Percentiles rank a stretch among this genome's conserved stretches.
These are phyloP conservation scores for Oryza brachyantha DNA, from an alignment of 176 grass and related monocot species.

Conservation along the genomic window DNA sequence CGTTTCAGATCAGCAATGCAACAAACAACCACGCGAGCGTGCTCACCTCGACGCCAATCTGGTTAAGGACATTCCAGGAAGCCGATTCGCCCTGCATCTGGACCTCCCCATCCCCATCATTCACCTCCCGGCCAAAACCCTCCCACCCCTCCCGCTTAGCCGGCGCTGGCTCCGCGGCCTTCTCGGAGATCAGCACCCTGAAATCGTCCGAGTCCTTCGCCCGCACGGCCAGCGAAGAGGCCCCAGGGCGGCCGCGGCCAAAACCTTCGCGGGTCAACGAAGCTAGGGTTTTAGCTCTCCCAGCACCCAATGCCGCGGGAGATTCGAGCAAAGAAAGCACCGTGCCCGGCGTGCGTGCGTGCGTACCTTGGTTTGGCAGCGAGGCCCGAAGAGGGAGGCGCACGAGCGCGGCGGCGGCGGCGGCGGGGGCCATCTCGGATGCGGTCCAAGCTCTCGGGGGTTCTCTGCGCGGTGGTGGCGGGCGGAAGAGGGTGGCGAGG, in stretches of 20 bases:
- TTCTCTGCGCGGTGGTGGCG: background rate
- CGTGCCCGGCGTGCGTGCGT: background rate
- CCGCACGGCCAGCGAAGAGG: constrained; percentile 10
- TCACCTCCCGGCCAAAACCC: constrained; percentile 22
- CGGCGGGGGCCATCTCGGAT: constrained; percentile 33
- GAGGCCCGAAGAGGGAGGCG: constrained; percentile 27
- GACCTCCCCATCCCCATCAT: constrained; percentile 14
- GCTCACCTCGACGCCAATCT: constrained; percentile 46
- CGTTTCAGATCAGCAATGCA: constrained; percentile 17
- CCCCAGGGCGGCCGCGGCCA: constrained; percentile 25
- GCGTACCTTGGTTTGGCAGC: constrained; percentile 26
- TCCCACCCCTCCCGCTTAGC: constrained; percentile 28
- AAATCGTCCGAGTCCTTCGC: constrained; percentile 37
- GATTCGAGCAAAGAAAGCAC: background rate
- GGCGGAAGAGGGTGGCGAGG: background rate
- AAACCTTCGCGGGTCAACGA: constrained; percentile 32
- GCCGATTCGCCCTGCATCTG: constrained; percentile 12
- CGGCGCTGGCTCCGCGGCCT: constrained; percentile 9
- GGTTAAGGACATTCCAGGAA: constrained; percentile 32
- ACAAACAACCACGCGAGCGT: background rate
- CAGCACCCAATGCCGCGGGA: background rate
- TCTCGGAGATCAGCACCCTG: constrained; percentile 27
- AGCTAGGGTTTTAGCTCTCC: constrained; percentile 44
- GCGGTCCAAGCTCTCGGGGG: background rate
- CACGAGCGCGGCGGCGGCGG: constrained; percentile 28